These are phyloP conservation scores for Diospyros kaki DNA, from an alignment of 148 eudicot species.

Conservation along the genomic window DNA sequence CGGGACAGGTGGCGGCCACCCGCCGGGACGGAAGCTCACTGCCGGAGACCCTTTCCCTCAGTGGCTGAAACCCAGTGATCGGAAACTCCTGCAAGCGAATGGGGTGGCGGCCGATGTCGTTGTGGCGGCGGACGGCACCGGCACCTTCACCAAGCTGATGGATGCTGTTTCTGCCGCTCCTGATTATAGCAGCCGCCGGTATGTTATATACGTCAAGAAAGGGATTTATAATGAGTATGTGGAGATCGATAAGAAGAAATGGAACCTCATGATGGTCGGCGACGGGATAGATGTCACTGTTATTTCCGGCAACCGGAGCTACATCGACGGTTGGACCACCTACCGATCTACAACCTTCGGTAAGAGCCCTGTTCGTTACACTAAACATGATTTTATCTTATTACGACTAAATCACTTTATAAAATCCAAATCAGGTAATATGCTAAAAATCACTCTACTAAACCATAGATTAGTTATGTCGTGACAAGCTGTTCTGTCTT, in stretches of 20 bases:
- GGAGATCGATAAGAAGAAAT: constrained; percentile 60
- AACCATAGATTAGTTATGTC: too few relatives aligned
- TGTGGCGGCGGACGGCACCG: constrained; percentile 70
- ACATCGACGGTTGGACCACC: constrained; percentile 70
- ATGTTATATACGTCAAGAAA: constrained; percentile 60
- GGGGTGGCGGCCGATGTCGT: constrained; percentile 36
- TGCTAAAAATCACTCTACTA: too few relatives aligned
- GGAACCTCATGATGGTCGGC: constrained; percentile 68
- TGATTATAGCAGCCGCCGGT: constrained; percentile 38
- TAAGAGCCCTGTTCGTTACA: constrained; percentile 13
- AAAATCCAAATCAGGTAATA: too few relatives aligned
- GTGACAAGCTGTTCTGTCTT: too few relatives aligned
- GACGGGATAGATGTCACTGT: constrained; percentile 74
- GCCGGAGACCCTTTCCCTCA: constrained; percentile 32
- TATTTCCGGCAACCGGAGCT: constrained; percentile 56
- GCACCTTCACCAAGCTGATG: constrained; percentile 46
- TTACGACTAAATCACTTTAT: too few relatives aligned
- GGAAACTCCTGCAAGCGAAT: constrained; percentile 48
- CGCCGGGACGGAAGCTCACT: constrained; percentile 25
- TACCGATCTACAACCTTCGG: constrained; percentile 75
- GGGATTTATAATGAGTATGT: constrained; percentile 73
- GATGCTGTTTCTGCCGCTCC: constrained; percentile 59
- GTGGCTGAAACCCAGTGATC: constrained; percentile 52
- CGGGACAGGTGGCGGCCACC: constrained; percentile 4
- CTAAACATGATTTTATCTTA: too few relatives aligned